Evolutionary conservation across 495 filamentous ascomycete species (phyloP).

Genomic region (Cercophora scortea): DNA sequence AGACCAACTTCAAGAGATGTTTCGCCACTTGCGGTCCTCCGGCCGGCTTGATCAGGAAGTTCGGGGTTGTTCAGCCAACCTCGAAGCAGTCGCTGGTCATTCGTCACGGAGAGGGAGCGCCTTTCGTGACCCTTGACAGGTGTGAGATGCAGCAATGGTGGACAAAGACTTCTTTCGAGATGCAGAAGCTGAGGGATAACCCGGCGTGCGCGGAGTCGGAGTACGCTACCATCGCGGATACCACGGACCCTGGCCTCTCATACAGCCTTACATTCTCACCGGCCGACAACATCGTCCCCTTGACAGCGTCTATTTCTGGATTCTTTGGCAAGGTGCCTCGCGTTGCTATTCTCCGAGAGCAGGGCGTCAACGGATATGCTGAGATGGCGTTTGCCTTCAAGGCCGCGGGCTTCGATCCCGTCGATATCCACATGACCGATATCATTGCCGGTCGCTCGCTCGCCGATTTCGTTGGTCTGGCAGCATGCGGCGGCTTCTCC

Average conservation of each 20-base stretch:
- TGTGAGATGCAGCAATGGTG: constrained; percentile 78
- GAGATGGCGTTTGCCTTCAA: constrained; percentile 97
- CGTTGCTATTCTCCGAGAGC: constrained; percentile 90
- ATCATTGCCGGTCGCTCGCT: constrained; percentile 74
- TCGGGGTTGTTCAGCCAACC: constrained; percentile 61
- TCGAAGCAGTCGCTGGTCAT: constrained; percentile 76
- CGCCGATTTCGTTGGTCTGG: constrained; percentile 74
- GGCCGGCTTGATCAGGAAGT: constrained; percentile 66
- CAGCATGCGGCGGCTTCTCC: constrained; percentile 93
- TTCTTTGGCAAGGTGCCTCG: constrained; percentile 67
- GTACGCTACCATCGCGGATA: constrained; percentile 67
- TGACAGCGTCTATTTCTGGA: constrained; percentile 61
- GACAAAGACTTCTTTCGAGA: constrained; percentile 78
- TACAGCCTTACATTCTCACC: constrained; percentile 82
- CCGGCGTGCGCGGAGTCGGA: constrained; percentile 81
- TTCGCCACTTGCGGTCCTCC: constrained; percentile 91
- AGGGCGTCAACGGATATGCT: constrained; percentile 89
- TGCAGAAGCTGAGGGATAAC: constrained; percentile 89
- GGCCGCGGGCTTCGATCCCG: constrained; percentile 78
- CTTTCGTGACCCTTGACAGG: constrained; percentile 62
- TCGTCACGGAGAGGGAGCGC: constrained; percentile 48
- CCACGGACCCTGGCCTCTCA: constrained; percentile 71
- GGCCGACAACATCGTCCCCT: constrained; percentile 62
- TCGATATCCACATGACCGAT: constrained; percentile 97
- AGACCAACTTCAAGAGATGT: constrained; percentile 76